Percentiles rank a stretch among this genome's conserved stretches.
Conservation (phyloP, 495 filamentous ascomycete genomes). For the Podospora sp. region DNA sequence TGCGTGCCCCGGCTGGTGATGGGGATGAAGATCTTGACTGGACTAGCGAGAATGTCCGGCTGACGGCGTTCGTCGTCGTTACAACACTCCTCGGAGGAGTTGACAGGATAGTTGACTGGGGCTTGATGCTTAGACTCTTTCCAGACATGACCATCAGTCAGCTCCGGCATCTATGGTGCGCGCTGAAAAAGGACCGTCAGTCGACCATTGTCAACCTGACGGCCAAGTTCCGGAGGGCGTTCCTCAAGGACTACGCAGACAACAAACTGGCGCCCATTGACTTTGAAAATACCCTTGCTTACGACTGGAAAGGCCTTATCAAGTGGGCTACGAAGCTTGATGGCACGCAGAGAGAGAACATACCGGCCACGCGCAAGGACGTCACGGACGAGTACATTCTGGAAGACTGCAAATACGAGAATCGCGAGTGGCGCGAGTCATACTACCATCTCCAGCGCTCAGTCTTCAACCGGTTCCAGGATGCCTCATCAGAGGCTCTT, state of each 20-base stretch:
- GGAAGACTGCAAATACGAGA: constrained; percentile 35
- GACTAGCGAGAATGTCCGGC: constrained; percentile 50
- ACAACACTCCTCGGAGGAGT: constrained; percentile 73
- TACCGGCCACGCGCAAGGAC: constrained; percentile 41
- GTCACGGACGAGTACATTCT: constrained; percentile 38
- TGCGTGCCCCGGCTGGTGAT: constrained; percentile 34
- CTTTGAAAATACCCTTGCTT: constrained; percentile 67
- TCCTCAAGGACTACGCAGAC: constrained; percentile 73
- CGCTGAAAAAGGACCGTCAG: constrained; percentile 59
- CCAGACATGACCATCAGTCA: constrained; percentile 57
- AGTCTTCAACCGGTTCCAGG: constrained; percentile 49
- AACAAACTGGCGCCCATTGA: constrained; percentile 70
- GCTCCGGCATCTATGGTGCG: constrained; percentile 64
- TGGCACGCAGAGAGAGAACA: constrained; percentile 37
- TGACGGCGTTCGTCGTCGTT: constrained; percentile 73
- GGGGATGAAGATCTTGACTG: constrained; percentile 40
- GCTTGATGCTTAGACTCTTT: constrained; percentile 66
- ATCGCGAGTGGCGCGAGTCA: constrained; percentile 51
- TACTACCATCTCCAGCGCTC: constrained; percentile 47
- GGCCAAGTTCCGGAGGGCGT: constrained; percentile 74
- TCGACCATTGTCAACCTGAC: constrained; percentile 69
- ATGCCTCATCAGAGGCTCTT: constrained; percentile 40
- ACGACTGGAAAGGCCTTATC: constrained; percentile 76
- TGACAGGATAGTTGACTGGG: constrained; percentile 72
- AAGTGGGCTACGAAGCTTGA: constrained; percentile 63